These are phyloP conservation scores for Periconia sp. DNA, from an alignment of 2,329 filamentous ascomycete genomes.

Conservation along the genomic window DNA sequence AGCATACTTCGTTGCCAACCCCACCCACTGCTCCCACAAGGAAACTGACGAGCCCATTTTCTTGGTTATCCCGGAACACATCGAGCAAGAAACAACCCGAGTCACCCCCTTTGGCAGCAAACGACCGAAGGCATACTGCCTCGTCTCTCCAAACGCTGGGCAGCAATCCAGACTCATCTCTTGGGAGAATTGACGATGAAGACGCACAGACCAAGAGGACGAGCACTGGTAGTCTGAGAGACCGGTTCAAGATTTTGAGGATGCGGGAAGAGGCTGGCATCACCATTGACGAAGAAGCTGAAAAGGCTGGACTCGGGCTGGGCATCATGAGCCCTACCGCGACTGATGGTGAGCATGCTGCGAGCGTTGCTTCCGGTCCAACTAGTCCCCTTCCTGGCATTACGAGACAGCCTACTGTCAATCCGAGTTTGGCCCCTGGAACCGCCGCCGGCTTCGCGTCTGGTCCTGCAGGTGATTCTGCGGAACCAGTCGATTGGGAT, in stretches of 20 bases:
- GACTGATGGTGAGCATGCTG: slow-evolving; percentile 40
- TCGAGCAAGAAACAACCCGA: slow-evolving; percentile 62
- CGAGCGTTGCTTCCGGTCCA: slow-evolving; percentile 20
- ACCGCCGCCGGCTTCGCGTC: slow-evolving; percentile 81
- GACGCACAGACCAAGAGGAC: slow-evolving; percentile 32
- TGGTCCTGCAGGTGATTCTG: slow-evolving; percentile 70
- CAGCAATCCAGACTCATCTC: slow-evolving; percentile 80
- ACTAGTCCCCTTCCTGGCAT: slow-evolving; percentile 31
- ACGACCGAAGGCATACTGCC: slow-evolving; percentile 69
- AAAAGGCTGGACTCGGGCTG: slow-evolving; percentile 48
- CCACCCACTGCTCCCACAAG: slow-evolving; percentile 52
- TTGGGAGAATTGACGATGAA: slow-evolving; percentile 72
- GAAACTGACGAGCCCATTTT: slow-evolving; percentile 70
- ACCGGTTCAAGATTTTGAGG: slow-evolving; percentile 50
- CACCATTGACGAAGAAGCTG: slow-evolving; percentile 45
- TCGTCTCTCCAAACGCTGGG: slow-evolving; percentile 77
- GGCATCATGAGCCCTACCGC: slow-evolving; percentile 52
- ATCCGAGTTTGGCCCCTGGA: slow-evolving; percentile 74
- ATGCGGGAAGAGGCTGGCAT: slow-evolving; percentile 50
- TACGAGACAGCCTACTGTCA: slow-evolving; percentile 64
- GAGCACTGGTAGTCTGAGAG: slow-evolving; percentile 47
- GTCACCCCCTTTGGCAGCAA: slow-evolving; percentile 57
- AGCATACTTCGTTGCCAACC: slow-evolving; percentile 26
- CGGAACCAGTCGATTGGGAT: slow-evolving; percentile 90
- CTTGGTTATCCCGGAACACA: slow-evolving; percentile 38